A percentile compares a stretch with the other conserved stretches of the same genome.
Evolutionary conservation across 495 filamentous ascomycete genomes (phyloP).

Genomic region (Monascus purpureus): DNA sequence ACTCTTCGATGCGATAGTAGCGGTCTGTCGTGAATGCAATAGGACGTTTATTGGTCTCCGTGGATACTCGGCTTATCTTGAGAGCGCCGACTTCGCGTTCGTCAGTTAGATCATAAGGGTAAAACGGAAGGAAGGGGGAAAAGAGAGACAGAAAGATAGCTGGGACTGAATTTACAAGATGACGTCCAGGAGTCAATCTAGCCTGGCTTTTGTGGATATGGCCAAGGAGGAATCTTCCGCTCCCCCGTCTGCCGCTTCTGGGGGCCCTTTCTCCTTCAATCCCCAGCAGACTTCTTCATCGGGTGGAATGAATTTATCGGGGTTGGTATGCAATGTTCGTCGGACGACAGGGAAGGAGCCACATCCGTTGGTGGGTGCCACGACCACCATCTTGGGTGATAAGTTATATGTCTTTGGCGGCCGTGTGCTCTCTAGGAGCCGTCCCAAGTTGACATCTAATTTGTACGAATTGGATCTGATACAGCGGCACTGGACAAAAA

Average conservation of each 20-base stretch:
- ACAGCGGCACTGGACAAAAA: slow-evolving; percentile 78
- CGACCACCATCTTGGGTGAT: slow-evolving; percentile 87
- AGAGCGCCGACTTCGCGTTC: too few relatives aligned
- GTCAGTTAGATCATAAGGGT: too few relatives aligned
- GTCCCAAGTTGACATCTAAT: slow-evolving; percentile 72
- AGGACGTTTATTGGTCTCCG: too few relatives aligned
- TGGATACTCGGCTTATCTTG: too few relatives aligned
- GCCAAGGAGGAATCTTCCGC: slow-evolving; percentile 16
- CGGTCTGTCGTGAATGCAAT: too few relatives aligned
- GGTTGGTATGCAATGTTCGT: slow-evolving; percentile 87
- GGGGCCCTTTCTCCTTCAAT: slow-evolving; percentile 13
- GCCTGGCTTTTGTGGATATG: slow-evolving; percentile 24
- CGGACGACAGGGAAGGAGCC: slow-evolving; percentile 85
- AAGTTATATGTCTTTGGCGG: slow-evolving; percentile 95
- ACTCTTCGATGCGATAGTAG: too few relatives aligned
- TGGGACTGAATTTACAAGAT: too few relatives aligned
- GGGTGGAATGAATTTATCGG: slow-evolving; percentile 55
- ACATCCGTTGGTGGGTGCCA: slow-evolving; percentile 81
- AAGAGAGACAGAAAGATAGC: background rate
- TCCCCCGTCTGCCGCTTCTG: slow-evolving; percentile 10
- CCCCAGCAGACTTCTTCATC: slow-evolving; percentile 1
- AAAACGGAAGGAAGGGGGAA: background rate
- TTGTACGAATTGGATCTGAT: slow-evolving; percentile 90
- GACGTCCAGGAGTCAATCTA: slow-evolving; percentile 35
- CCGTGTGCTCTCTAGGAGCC: slow-evolving; percentile 66